phyloP scores from a whole-genome alignment of 2,329 filamentous ascomycete genomes.

The Exophiala alcalophila region DNA sequence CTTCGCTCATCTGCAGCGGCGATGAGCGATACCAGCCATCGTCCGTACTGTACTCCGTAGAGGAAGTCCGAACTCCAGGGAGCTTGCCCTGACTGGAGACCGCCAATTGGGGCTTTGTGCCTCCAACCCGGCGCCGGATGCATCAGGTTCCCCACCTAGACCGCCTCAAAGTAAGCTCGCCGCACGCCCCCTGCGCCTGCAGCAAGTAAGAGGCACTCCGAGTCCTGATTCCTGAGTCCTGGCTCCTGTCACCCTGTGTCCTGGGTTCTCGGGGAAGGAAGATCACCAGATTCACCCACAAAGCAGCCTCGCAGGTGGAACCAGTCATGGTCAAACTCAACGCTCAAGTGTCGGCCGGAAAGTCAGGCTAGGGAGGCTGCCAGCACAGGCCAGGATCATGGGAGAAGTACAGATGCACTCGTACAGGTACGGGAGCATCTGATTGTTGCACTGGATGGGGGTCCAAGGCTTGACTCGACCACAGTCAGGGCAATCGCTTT shows the following conservation, averaged over 20 bases:
- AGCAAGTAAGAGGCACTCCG: background rate
- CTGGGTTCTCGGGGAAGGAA: no score
- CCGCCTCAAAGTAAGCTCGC: no score
- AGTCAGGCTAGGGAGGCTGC: constrained; percentile 1
- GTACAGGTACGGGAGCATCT: background rate
- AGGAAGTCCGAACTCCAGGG: no score
- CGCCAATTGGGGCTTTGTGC: background rate
- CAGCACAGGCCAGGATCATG: background rate
- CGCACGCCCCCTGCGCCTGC: background rate
- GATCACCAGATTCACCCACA: constrained; percentile 5
- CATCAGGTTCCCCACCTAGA: no score
- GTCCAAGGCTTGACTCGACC: constrained; percentile 5
- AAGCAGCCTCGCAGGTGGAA: constrained; percentile 6
- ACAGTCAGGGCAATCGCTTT: no score
- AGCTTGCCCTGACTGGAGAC: no score
- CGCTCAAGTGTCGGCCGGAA: constrained; percentile 3
- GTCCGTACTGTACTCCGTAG: no score
- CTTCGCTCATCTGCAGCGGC: no score
- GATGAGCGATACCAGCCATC: no score
- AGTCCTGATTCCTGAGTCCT: background rate
- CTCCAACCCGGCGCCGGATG: no score
- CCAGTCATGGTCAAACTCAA: constrained; percentile 9
- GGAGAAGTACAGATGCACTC: constrained; percentile 3
- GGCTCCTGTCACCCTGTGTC: constrained; percentile 1
- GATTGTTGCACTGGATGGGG: background rate